These are phyloP conservation scores for Aspergillus sp. DNA, from an alignment of 2,329 filamentous ascomycete species.

Conservation along the genomic window DNA sequence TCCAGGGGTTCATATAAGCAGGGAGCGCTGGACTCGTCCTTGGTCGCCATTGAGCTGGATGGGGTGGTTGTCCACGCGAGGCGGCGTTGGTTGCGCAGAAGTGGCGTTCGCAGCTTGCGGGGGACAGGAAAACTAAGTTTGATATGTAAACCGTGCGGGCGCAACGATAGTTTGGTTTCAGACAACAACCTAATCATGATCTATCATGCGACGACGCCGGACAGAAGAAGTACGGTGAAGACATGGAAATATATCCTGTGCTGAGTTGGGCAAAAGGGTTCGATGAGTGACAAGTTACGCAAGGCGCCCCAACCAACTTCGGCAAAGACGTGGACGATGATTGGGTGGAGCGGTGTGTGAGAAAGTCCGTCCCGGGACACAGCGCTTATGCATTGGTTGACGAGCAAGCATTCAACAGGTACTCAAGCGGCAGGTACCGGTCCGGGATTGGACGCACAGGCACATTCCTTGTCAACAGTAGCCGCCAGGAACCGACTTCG, in stretches of 20 bases:
- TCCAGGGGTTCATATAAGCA: slow-evolving; percentile 20
- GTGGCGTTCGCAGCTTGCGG: not conserved
- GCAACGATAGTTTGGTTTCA: not conserved
- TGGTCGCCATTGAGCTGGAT: slow-evolving; percentile 11
- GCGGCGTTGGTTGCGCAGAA: not conserved
- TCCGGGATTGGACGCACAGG: too few species aligned
- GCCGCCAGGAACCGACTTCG: too few species aligned
- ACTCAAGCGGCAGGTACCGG: too few species aligned
- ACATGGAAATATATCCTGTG: not conserved
- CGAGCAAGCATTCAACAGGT: too few species aligned
- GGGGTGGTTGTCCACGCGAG: not conserved
- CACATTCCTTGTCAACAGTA: too few species aligned
- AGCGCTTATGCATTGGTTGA: too few species aligned
- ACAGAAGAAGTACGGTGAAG: not conserved
- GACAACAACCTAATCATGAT: not conserved
- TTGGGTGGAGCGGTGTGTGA: too few species aligned
- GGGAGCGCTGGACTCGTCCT: slow-evolving; percentile 4
- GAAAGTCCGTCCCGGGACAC: too few species aligned
- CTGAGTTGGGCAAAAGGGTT: not conserved
- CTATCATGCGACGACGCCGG: not conserved
- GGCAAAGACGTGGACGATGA: too few species aligned
- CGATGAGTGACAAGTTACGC: too few species aligned
- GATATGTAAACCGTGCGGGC: not conserved
- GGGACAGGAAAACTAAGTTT: not conserved
- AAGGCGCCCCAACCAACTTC: too few species aligned